phyloP scores from a whole-genome alignment of 1,284 basidiomycete genomes.

The Mrakiaceae sp. region DNA sequence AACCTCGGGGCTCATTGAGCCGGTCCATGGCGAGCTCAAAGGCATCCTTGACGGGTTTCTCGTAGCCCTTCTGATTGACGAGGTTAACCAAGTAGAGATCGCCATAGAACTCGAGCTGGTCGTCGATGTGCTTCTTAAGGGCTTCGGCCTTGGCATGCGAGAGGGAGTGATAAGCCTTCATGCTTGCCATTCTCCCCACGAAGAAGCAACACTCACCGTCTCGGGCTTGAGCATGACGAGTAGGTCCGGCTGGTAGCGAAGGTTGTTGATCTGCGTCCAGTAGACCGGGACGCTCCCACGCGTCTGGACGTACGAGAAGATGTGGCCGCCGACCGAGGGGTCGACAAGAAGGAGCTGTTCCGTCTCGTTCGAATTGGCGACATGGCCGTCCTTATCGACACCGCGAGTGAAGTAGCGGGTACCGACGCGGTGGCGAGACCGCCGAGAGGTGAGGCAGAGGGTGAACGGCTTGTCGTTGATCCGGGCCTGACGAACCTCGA shows the following conservation, averaged over 20 bases:
- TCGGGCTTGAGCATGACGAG: conserved; percentile 88
- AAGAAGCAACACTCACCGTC: conserved; percentile 44
- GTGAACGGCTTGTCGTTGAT: conserved; percentile 73
- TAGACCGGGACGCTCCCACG: conserved; percentile 88
- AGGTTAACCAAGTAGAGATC: conserved; percentile 77
- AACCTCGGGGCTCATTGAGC: not conserved
- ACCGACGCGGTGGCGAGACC: conserved; percentile 86
- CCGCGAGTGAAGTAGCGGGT: conserved; percentile 96
- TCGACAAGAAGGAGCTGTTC: conserved; percentile 75
- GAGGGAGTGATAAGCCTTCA: not conserved
- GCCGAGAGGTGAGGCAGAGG: conserved; percentile 79
- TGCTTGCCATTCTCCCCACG: not conserved
- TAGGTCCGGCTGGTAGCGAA: conserved; percentile 93
- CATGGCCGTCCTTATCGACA: conserved; percentile 56
- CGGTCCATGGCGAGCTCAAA: conserved; percentile 61
- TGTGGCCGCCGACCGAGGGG: conserved; percentile 26
- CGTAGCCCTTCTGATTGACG: conserved; percentile 90
- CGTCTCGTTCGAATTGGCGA: conserved; percentile 86
- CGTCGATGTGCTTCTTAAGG: conserved; percentile 61
- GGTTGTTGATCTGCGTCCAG: conserved; percentile 74
- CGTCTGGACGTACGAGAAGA: conserved; percentile 79
- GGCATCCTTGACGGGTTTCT: conserved; percentile 90
- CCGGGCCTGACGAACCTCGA: conserved; percentile 70
- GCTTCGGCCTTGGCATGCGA: conserved; percentile 47
- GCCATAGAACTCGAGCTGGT: conserved; percentile 68